Evolutionary conservation across 2,329 filamentous ascomycete genomes (phyloP), one percentile per base, ranked within the genome.

Genomic region (Colletotrichum limetticola): DNA sequence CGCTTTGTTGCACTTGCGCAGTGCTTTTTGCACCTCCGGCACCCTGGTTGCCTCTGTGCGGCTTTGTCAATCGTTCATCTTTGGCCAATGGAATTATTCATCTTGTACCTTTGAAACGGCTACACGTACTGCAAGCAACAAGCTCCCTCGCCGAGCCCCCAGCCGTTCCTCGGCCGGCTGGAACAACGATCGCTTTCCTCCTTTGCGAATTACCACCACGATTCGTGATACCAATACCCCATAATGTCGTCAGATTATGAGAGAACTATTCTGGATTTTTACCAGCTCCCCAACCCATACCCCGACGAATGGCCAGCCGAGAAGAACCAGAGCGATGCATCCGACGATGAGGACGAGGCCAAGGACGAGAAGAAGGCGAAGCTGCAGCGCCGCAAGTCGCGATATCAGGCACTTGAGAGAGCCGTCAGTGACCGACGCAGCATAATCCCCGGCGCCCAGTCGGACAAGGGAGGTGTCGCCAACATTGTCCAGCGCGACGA

Each of bases 401-500:
- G 94, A 78, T 98, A 95, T 82, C 95, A 95, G 74, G 94, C 94
- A 22, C 89, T 98, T 64, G 94, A 97, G 81, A 90, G 92, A 71
- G 91, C 91, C 66, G 89, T 93, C 60, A 93, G 92, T 82, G 90
- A 91, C 77, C 88, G 91, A 71, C 89, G 89, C 78, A 94, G 90
- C 80, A 85, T 88, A 62, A 83, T 94, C 22, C 89, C 91, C 0
- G 93, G 93, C 1, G 90, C 92, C 5, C 91, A 95, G 80, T 90
- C 89, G 3, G 89, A 89, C 62, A 85, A 83, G 74, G 90, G 91
- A 78, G 92, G 92, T 35, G 87, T 92, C 58, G 93, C 94, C 75
- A 97, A 92, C 77, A 84, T 96, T 74, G 94, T 97, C 35, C 94
- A 97, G 79, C 93, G 93, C 80, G 97, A 99, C 80, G 97, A 99